Base-by-base conservation (phyloP, 2,329 filamentous ascomycete species). In the Venturiaceae sp. region DNA sequence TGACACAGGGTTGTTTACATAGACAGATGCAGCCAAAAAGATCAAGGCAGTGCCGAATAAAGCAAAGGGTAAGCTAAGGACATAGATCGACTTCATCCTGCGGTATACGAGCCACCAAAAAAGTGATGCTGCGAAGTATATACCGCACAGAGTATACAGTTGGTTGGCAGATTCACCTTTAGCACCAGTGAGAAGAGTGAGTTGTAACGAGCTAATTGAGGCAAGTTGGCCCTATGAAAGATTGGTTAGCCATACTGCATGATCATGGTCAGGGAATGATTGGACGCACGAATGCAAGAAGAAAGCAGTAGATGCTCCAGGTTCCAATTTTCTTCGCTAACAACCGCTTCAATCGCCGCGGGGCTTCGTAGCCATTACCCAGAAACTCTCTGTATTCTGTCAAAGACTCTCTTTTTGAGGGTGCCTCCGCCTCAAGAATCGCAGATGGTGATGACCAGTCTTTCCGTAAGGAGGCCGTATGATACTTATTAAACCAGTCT, bases 121-220 rank as follows among this genome's bases (percentile, higher is more conserved):
- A 11, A 83, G 69, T 0, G 83, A 84, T 5, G 80, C 77, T 26
- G 73, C 71, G 3, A 84, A 73, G 64, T 86, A 86, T 19, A 84
- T 80, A 8, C 74, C 77, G 1, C 82, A 82, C 34, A 85, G 80
- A 54, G 77, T 75, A 68, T 86, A 86, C 0, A 86, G 73, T 64
- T 83, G 81, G 32, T 72, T 68, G 4, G 83, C 80, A 1, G 78
- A 77, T 66, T 86, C 77, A 58, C 81, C 83, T 19, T 83, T 75
- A 63, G 83, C 79, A 19, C 84, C 84, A 0, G 82, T 83, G 23
- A 87, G 75, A n/a, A 87, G 75, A 0, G 83, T 85, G 65, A 87
- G 82, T 66, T 87, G 84, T 69, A 86, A 85, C 0, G 82, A 85
- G 68, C 84, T 86, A 60, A 82, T 80, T 1, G 83, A 81, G 55